phyloP scores from a whole-genome alignment of 306 rosid genomes.

The Prunus davidiana region DNA sequence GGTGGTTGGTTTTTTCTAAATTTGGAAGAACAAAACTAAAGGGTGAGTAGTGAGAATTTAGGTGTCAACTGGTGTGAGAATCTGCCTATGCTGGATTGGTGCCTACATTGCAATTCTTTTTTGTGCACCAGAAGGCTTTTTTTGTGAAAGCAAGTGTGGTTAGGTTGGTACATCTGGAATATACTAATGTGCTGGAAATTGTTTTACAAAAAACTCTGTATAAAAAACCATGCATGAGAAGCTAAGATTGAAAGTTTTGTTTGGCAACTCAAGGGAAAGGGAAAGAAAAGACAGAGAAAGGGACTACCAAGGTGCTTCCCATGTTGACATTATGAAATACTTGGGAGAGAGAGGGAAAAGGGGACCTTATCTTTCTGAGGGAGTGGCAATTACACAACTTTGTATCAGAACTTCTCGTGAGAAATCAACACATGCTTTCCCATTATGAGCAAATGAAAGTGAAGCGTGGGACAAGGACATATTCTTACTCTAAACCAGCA shows the following conservation, averaged over 20 bases:
- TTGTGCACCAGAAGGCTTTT: not conserved
- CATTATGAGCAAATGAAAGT: slow-evolving; percentile 9
- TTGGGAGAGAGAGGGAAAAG: not conserved
- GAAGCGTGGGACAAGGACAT: slow-evolving; percentile 7
- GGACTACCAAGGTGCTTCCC: not conserved
- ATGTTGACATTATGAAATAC: not conserved
- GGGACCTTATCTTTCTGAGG: slow-evolving; percentile 23
- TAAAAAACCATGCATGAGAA: not conserved
- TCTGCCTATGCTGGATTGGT: not conserved
- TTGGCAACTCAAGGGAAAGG: not conserved
- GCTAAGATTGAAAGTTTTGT: not conserved
- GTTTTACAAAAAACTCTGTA: not conserved
- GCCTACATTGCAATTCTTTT: not conserved
- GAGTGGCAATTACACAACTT: slow-evolving; percentile 8
- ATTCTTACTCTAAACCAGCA: not conserved
- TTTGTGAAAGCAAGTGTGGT: not conserved
- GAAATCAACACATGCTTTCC: slow-evolving; percentile 15
- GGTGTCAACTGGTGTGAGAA: not conserved
- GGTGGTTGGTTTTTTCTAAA: no score
- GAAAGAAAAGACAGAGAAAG: slow-evolving; percentile 6
- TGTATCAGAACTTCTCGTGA: not conserved
- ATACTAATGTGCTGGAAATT: not conserved
- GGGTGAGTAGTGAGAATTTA: not conserved
- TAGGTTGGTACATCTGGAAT: not conserved
- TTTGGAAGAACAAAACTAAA: not conserved